These are phyloP conservation scores for Apium graveolens DNA, from an alignment of 129 eudicot species.

Conservation along the genomic window DNA sequence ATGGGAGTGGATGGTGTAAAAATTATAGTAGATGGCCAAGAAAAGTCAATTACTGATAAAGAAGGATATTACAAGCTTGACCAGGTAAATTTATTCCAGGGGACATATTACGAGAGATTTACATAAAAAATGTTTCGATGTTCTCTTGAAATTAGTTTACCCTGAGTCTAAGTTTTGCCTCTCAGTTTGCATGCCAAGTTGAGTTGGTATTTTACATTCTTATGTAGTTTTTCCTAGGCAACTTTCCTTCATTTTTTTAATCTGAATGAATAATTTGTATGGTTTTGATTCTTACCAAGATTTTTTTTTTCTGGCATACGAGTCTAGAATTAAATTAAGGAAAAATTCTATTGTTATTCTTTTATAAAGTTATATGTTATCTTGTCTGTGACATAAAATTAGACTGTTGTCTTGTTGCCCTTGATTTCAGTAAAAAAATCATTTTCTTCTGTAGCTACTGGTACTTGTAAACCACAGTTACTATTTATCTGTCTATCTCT, in stretches of 20 bases:
- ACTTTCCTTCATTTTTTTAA: background rate
- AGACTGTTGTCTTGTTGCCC: background rate
- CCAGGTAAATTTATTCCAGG: slow-evolving; percentile 49
- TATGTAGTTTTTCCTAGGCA: background rate
- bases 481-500: background rate
- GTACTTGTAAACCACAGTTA: background rate
- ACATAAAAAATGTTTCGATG: background rate
- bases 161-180: background rate
- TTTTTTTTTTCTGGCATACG: background rate
- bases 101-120: background rate
- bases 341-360: background rate
- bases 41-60: slow-evolving; percentile 75
- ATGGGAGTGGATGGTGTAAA: slow-evolving; percentile 72
- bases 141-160: background rate
- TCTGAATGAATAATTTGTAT: background rate
- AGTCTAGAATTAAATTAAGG: background rate
- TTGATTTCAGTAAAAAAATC: background rate
- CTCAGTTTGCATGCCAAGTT: background rate
- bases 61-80: slow-evolving; percentile 95
- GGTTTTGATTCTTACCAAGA: background rate
- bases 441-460: background rate
- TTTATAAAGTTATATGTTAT: background rate
- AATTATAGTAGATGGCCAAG: slow-evolving; percentile 77
- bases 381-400: background rate
- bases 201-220: background rate